These are phyloP conservation scores for Fusarium compactum DNA, from an alignment of 2,329 filamentous ascomycete genomes.

Conservation along the genomic window DNA sequence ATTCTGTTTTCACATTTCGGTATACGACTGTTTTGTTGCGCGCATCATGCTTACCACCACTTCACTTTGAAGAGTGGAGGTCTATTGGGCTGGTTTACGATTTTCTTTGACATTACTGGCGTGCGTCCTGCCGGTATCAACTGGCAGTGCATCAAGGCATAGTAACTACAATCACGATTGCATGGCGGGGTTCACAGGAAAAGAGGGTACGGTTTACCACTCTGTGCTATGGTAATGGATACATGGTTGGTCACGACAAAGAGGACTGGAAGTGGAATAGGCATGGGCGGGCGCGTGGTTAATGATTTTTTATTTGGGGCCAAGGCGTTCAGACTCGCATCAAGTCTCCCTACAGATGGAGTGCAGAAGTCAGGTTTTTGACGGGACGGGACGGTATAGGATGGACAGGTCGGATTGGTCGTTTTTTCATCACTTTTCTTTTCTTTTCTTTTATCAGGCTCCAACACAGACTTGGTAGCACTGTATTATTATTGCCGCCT, in stretches of 20 bases:
- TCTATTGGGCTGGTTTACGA: constrained; percentile 42
- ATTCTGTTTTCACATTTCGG: constrained; percentile 17
- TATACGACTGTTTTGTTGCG: constrained; percentile 21
- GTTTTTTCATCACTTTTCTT: not conserved
- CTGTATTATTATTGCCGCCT: constrained; percentile 41
- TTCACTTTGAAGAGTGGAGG: constrained; percentile 12
- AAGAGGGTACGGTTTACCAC: constrained; percentile 31
- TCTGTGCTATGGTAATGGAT: constrained; percentile 31
- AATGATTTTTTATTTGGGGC: constrained; percentile 39
- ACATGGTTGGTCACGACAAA: constrained; percentile 31
- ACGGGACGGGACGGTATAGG: constrained; percentile 16
- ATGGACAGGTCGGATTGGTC: constrained; percentile 22
- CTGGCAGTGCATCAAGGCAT: constrained; percentile 29
- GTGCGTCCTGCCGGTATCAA: constrained; percentile 23
- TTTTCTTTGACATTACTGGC: constrained; percentile 38
- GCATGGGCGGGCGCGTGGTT: constrained; percentile 38
- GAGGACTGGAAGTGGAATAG: constrained; percentile 25
- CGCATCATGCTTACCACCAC: constrained; percentile 24
- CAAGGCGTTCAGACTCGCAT: constrained; percentile 40
- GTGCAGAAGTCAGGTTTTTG: constrained; percentile 24
- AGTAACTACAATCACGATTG: constrained; percentile 42
- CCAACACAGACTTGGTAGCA: constrained; percentile 42
- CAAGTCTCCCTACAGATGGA: constrained; percentile 31
- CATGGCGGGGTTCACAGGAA: constrained; percentile 38
- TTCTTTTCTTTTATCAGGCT: constrained; percentile 34